Conservation (phyloP, 2,329 filamentous ascomycete genomes). For the Xylariaceae sp. region DNA sequence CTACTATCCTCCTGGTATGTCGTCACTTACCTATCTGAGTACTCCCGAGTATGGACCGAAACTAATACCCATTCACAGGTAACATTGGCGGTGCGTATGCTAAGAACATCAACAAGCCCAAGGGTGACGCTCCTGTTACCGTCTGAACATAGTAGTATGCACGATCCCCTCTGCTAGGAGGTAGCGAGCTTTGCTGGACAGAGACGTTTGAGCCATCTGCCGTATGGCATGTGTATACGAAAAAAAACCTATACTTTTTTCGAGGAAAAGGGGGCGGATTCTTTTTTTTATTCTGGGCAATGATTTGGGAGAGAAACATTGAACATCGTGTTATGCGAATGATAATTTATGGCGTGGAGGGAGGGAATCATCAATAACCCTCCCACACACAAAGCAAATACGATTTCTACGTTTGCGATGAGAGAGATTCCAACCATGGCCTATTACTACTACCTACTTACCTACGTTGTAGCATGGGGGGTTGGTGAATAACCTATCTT, state of each 20-base stretch:
- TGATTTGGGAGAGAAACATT: constrained; percentile 2
- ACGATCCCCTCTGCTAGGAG: background rate
- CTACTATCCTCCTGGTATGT: constrained; percentile 69
- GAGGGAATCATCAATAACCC: background rate
- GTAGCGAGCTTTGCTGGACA: constrained; percentile 11
- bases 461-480: too few relatives aligned
- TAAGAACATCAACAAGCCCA: constrained; percentile 44
- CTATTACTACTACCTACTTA: too few relatives aligned
- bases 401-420: constrained; percentile 18
- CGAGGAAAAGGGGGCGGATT: background rate
- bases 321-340: constrained; percentile 10
- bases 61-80: constrained; percentile 33
- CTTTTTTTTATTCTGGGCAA: constrained; percentile 6
- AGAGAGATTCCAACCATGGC: background rate
- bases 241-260: constrained; percentile 4
- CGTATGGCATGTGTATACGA: constrained; percentile 21
- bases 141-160: constrained; percentile 17
- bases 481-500: too few relatives aligned
- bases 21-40: background rate
- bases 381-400: background rate
- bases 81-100: constrained; percentile 49
- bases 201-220: constrained; percentile 5
- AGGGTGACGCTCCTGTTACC: constrained; percentile 31
- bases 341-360: background rate
- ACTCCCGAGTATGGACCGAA: background rate